Evolutionary conservation across 2,329 filamentous ascomycete species (phyloP).

Genomic region (Fusarium buxicola): DNA sequence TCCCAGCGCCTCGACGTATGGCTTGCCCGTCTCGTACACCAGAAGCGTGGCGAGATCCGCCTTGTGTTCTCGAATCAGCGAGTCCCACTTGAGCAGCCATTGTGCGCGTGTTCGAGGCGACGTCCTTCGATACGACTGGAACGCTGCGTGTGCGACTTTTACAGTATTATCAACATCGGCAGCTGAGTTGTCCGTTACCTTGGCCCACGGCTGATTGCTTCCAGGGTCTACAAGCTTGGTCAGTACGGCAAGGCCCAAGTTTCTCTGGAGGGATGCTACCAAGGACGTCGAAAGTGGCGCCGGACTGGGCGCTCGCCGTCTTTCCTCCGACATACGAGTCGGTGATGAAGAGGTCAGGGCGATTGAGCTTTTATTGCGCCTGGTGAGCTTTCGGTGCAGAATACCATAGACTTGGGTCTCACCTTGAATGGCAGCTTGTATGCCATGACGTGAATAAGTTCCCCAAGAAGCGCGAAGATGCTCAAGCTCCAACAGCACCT

Average conservation of each 20-base stretch:
- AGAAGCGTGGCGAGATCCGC: slow-evolving; percentile 55
- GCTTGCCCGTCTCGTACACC: slow-evolving; percentile 67
- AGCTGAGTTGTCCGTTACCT: slow-evolving; percentile 3
- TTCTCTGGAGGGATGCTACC: background rate
- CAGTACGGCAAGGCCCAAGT: background rate
- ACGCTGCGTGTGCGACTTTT: slow-evolving; percentile 48
- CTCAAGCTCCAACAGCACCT: background rate
- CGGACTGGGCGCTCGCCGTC: background rate
- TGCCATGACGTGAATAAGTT: background rate
- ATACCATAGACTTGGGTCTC: fast-evolving
- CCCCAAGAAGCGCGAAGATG: no score
- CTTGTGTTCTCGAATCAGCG: slow-evolving; percentile 50
- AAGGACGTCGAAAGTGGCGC: slow-evolving; percentile 9
- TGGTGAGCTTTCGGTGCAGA: fast-evolving
- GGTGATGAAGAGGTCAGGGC: slow-evolving; percentile 1
- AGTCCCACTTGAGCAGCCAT: slow-evolving; percentile 52
- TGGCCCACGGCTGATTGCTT: slow-evolving; percentile 8
- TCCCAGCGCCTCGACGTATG: slow-evolving; percentile 63
- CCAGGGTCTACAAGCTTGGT: slow-evolving; percentile 10
- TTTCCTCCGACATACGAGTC: slow-evolving; percentile 9
- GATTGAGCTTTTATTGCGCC: slow-evolving; percentile 1
- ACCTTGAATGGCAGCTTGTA: slow-evolving; percentile 7
- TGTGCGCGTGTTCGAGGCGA: slow-evolving; percentile 50
- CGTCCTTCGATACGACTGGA: slow-evolving; percentile 53
- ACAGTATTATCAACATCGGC: slow-evolving; percentile 47